phyloP scores from a whole-genome alignment of 2,329 filamentous ascomycete genomes.

The Claviceps capensis region DNA sequence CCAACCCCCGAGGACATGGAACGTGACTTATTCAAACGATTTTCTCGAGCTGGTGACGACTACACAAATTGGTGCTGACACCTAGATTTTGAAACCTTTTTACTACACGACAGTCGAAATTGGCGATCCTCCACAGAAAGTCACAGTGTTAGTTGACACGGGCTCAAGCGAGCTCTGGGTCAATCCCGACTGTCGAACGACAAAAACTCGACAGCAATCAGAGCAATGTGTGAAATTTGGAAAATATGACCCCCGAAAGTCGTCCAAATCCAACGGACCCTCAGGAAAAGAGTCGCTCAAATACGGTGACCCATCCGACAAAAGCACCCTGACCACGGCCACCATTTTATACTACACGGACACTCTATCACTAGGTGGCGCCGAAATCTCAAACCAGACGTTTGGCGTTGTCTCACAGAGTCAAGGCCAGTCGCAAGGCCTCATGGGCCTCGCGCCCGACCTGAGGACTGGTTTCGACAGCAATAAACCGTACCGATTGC shows the following conservation, averaged over 20 bases:
- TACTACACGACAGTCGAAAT: constrained; percentile 19
- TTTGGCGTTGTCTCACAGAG: constrained; percentile 34
- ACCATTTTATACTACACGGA: constrained; percentile 33
- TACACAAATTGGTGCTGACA: background rate
- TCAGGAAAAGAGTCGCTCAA: constrained; percentile 24
- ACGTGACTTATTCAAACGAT: no score
- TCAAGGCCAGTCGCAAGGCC: constrained; percentile 35
- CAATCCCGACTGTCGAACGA: constrained; percentile 32
- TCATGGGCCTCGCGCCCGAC: constrained; percentile 35
- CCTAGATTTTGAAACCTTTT: no score
- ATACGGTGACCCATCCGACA: constrained; percentile 26
- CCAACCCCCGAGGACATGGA: no score
- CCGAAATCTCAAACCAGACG: constrained; percentile 29
- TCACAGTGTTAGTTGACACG: constrained; percentile 35
- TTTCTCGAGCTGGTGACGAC: background rate
- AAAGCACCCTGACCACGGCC: constrained; percentile 21
- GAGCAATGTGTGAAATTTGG: constrained; percentile 27
- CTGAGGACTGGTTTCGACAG: constrained; percentile 23
- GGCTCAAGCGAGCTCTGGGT: constrained; percentile 43
- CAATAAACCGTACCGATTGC: constrained; percentile 33
- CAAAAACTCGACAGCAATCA: constrained; percentile 19
- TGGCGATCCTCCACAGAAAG: constrained; percentile 26
- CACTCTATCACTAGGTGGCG: constrained; percentile 29
- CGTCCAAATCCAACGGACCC: constrained; percentile 23
- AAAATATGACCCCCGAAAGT: constrained; percentile 29